Percentiles rank a stretch among this genome's conserved stretches.
phyloP scores from a whole-genome alignment of 2,329 filamentous ascomycete species.

The Colletotrichum higginsianum region DNA sequence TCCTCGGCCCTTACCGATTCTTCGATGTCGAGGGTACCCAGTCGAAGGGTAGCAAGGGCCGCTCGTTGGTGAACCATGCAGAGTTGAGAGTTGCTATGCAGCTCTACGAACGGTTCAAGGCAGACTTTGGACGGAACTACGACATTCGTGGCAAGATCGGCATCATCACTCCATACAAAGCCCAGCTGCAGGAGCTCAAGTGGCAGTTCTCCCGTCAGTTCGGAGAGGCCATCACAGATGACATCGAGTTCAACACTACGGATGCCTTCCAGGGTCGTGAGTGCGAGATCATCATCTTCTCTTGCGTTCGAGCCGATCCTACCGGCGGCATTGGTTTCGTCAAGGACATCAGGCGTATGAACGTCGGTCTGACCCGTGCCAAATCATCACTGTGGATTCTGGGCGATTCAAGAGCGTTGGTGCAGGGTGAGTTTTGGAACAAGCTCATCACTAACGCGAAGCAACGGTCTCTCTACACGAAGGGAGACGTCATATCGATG shows the following conservation, averaged over 20 bases:
- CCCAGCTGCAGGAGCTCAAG: conserved; percentile 86
- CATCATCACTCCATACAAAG: conserved; percentile 98
- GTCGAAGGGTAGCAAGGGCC: conserved; percentile 83
- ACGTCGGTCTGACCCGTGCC: conserved; percentile 95
- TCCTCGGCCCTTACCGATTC: conserved; percentile 95
- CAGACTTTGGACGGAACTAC: conserved; percentile 74
- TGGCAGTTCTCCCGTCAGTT: conserved; percentile 80
- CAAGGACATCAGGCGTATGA: conserved; percentile 98
- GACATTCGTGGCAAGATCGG: conserved; percentile 89
- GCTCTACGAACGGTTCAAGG: conserved; percentile 84
- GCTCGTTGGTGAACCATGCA: conserved; percentile 90
- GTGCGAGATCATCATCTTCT: conserved; percentile 98
- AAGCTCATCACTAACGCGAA: conserved; percentile 88
- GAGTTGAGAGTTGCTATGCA: conserved; percentile 90
- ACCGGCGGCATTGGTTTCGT: conserved; percentile 98
- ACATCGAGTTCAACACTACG: conserved; percentile 98
- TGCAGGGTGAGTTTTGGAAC: conserved; percentile 92
- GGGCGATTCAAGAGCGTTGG: conserved; percentile 88
- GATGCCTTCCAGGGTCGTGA: conserved; percentile 98
- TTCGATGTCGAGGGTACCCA: conserved; percentile 96
- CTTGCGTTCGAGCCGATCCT: conserved; percentile 94
- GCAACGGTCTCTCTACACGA: conserved; percentile 81
- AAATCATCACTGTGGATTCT: conserved; percentile 98
- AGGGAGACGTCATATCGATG: conserved; percentile 70
- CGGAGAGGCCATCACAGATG: conserved; percentile 80